A percentile compares a stretch with the other conserved stretches of the same genome.
Evolutionary conservation across 441 rosid species (phyloP).

Genomic region (Aquilaria agallochum): DNA sequence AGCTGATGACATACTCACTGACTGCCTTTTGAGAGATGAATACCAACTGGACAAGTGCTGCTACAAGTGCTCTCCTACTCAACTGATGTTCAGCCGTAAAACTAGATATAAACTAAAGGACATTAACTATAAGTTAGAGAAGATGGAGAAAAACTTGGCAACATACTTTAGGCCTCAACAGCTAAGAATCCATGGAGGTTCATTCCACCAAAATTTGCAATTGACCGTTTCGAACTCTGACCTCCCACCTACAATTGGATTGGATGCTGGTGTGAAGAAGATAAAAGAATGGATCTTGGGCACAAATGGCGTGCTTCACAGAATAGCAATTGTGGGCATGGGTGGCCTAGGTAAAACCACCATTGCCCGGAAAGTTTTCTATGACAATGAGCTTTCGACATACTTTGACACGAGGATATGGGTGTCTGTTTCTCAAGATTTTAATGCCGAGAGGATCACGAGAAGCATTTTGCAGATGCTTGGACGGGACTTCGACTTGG

Average conservation of each 20-base stretch:
- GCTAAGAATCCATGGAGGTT: conserved; percentile 9
- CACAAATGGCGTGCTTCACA: conserved; percentile 18
- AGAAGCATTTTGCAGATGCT: conserved; percentile 50
- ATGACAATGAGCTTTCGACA: conserved; percentile 29
- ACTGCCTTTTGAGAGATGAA: conserved; percentile 18
- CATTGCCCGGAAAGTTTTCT: conserved; percentile 37
- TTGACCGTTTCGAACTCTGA: conserved; percentile 47
- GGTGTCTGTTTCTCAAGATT: conserved; percentile 53
- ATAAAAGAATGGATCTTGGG: conserved; percentile 38
- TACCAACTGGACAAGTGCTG: conserved; percentile 5
- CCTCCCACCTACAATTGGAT: conserved; percentile 38
- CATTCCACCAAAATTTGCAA: conserved; percentile 15
- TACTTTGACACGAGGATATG: conserved; percentile 43
- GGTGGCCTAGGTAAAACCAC: conserved; percentile 51
- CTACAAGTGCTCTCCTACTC: neutral
- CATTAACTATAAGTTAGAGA: conserved; percentile 10
- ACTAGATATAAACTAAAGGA: conserved; percentile 16
- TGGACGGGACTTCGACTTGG: conserved; percentile 42
- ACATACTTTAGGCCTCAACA: neutral
- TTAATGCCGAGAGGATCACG: conserved; percentile 55
- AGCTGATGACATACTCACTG: conserved; percentile 24
- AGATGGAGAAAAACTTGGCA: neutral
- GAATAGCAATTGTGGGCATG: conserved; percentile 42
- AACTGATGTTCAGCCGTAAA: conserved; percentile 5
- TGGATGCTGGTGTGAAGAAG: conserved; percentile 43